Base-by-base conservation (phyloP, 495 filamentous ascomycete genomes). In the Penicillium canariense region DNA sequence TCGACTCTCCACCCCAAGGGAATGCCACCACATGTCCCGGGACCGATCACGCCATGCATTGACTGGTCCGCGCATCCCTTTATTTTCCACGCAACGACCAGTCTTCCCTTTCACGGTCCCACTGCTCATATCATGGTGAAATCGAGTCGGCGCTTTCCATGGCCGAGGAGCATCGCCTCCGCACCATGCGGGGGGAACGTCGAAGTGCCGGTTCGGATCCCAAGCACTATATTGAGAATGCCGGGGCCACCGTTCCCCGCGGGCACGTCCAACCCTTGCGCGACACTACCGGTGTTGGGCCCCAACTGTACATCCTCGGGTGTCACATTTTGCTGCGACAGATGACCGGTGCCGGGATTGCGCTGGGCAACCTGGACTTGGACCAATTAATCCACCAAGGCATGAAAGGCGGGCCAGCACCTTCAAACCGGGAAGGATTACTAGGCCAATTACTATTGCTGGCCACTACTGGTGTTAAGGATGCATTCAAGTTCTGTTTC, bases 371-470 rank as follows among this genome's bases (percentile, higher is more conserved):
- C 2, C 10, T 6, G 6, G 17, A 31, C 17, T 20, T 54, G 10
- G 40, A 31, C 5, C 4, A 26, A 9, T 35, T 65, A 17, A 28
- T 59, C 11, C 12, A 28, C 10, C 55, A 63, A 28, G 60, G 34
- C 0, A 52, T 67, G 30, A 11, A n/a, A n/a, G 2, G 22, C 56
- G 0, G 55, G 59, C 18, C 35, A 36, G 10, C 42, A 53, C 9
- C 42, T 67, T 1, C 40, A 63, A 17, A 60, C 64, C 3, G 42
- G 30, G 1, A 31, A 36, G 4, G 64, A 67, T 32, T 67, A 67
- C 26, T 67, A 53, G 39, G 64, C 64, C 5, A 60, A 67, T 25
- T 67, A 67, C 46, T 67, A 67, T 27, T 60, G 64, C 36, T 67
- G 64, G 64, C 64, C 64, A 23, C 42, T 67, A 9, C 38, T 59